Conservation (phyloP, 2,329 filamentous ascomycete species). For the Trichoderma polysporum region DNA sequence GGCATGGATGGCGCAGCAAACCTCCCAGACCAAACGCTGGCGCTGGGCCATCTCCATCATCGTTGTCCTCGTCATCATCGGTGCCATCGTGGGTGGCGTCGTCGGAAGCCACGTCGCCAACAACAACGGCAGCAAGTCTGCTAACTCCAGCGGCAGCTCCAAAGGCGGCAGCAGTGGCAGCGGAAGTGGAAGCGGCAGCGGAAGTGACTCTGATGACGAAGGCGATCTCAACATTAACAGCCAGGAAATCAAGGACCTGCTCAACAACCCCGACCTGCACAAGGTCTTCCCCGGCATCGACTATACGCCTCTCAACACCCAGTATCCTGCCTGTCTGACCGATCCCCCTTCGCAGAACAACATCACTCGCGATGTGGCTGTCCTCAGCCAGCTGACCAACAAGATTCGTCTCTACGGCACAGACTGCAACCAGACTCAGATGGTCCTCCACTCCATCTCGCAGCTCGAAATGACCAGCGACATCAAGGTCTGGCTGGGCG, state of each 20-base stretch:
- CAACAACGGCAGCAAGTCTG: constrained; percentile 42
- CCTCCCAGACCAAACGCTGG: constrained; percentile 61
- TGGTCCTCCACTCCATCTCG: constrained; percentile 82
- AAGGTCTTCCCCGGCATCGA: constrained; percentile 95
- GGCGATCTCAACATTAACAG: constrained; percentile 75
- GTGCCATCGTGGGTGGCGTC: constrained; percentile 71
- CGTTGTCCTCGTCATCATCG: constrained; percentile 65
- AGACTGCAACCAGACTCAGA: constrained; percentile 96
- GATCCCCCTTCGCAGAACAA: constrained; percentile 90
- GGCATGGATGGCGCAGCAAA: constrained; percentile 37
- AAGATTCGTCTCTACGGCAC: constrained; percentile 88
- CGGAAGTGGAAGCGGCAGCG: constrained; percentile 39
- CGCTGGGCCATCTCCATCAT: constrained; percentile 67
- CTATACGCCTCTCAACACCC: constrained; percentile 88
- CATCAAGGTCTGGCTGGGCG: constrained; percentile 90
- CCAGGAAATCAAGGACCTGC: constrained; percentile 72
- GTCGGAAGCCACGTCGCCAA: constrained; percentile 70
- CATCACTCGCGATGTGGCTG: constrained; percentile 84
- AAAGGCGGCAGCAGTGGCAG: constrained; percentile 25
- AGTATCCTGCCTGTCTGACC: constrained; percentile 79
- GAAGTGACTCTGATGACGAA: constrained; percentile 59
- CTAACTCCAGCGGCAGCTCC: constrained; percentile 23
- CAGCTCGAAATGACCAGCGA: constrained; percentile 66
- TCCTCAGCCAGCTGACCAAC: constrained; percentile 87
- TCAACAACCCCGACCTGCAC: constrained; percentile 80